Base-by-base conservation (phyloP, 2,329 filamentous ascomycete species). In the Sclerotinia subarctica region DNA sequence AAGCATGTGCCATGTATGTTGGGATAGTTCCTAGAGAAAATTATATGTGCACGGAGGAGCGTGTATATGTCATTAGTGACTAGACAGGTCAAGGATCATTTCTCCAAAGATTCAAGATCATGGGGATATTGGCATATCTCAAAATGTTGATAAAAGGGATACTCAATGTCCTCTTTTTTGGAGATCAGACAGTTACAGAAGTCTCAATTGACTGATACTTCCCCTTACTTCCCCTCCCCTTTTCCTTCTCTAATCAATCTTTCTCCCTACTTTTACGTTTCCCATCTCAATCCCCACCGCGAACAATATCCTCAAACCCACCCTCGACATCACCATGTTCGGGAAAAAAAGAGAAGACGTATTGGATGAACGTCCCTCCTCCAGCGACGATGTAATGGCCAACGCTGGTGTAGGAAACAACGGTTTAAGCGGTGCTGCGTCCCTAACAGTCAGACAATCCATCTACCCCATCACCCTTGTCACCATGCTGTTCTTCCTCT, bases 391-490 rank as follows among this genome's bases (percentile, higher is more conserved):
- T 26, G 35, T 15, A 10, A 65, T 65, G 42, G 42, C 15, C 10
- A 53, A 65, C 26, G 42, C 52, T 2, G 13, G n/a, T 21, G 38
- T 63, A 26, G 35, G 26, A 4, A 67, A 63, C 15, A 52, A 35
- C 38, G 49, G 57, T 5, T 44, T 67, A 19, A 63, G 35, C 2
- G 65, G 65, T 21, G 57, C 65, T 5, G 47, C 65, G 15, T 13
- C 47, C 24, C n/a, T 67, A 8, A 67, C 65, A 13, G 65, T 67
- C 49, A 26, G 38, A 21, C 65, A 67, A 46, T 67, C 65, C 21
- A 67, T 67, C 21, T 67, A 67, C 26, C 65, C 65, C 24, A 67
- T 67, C 26, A 67, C 65, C 32, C 65, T 67, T 13, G 65, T 67
- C 57, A 67, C 65, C 1, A 67, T 67, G 13, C 26, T 67, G 0